These are phyloP conservation scores for Ophiobolus disseminans DNA, from an alignment of 2,329 filamentous ascomycete genomes.

Conservation along the genomic window DNA sequence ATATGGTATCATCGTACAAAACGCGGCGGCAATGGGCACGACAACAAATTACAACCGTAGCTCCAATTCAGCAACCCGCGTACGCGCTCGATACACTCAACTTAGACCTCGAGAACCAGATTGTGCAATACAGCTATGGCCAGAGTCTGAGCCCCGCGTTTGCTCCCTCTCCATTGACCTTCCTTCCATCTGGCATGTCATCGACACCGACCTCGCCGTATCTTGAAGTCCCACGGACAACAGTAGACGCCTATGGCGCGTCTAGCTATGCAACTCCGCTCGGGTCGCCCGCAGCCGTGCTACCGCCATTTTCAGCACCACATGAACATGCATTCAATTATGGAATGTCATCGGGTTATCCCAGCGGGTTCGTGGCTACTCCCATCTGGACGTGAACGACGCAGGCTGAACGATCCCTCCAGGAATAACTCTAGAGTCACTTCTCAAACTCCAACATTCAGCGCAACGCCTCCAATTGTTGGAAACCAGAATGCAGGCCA, in stretches of 20 bases:
- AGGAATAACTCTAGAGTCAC: conserved; percentile 45
- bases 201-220: conserved; percentile 50
- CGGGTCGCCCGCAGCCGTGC: conserved; percentile 44
- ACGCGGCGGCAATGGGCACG: conserved; percentile 49
- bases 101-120: conserved; percentile 49
- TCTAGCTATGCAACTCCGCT: conserved; percentile 47
- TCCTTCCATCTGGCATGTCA: conserved; percentile 45
- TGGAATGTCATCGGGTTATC: conserved; percentile 50
- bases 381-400: conserved; percentile 52
- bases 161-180: conserved; percentile 54
- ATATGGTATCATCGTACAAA: conserved; percentile 53
- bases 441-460: conserved; percentile 36
- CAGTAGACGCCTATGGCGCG: conserved; percentile 38
- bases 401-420: conserved; percentile 52
- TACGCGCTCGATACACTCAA: conserved; percentile 50
- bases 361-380: conserved; percentile 54
- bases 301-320: conserved; percentile 44
- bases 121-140: conserved; percentile 51
- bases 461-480: conserved; percentile 20
- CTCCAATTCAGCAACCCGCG: conserved; percentile 44
- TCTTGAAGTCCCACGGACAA: conserved; percentile 54
- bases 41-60: conserved; percentile 44
- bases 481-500: conserved; percentile 16
- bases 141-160: conserved; percentile 59
- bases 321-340: conserved; percentile 52